These are phyloP conservation scores for Lentinula novae-zelandiae DNA, from an alignment of 1,284 basidiomycete genomes.

Conservation along the genomic window DNA sequence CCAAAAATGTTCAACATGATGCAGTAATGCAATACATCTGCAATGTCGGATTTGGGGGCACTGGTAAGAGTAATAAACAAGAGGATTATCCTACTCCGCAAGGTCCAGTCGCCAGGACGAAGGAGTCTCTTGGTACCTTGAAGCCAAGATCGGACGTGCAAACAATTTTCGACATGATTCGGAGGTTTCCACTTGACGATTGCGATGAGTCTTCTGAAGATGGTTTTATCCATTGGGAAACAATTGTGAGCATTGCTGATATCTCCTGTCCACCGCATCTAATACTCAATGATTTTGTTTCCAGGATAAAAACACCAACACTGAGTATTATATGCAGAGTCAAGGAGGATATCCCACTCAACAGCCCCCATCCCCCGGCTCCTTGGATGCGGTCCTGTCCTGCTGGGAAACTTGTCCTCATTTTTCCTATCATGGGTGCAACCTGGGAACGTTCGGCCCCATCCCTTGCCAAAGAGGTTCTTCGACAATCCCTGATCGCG, in stretches of 20 bases:
- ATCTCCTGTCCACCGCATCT: neutral
- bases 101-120: too few relatives aligned
- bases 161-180: too few relatives aligned
- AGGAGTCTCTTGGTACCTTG: too few relatives aligned
- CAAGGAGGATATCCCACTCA: neutral
- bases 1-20: too few relatives aligned
- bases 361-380: neutral
- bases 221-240: neutral
- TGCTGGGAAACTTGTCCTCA: neutral
- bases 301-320: neutral
- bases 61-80: too few relatives aligned
- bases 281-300: neutral
- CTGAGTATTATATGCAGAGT: neutral
- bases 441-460: neutral
- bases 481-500: neutral
- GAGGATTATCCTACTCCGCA: too few relatives aligned
- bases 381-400: neutral
- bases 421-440: neutral
- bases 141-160: too few relatives aligned
- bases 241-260: neutral
- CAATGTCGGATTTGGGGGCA: too few relatives aligned
- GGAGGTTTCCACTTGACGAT: too few relatives aligned
- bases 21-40: too few relatives aligned
- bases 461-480: neutral
- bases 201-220: neutral